phyloP scores from a whole-genome alignment of 1,139 yeast genomes.

The Lodderomyces orthopsilosis region DNA sequence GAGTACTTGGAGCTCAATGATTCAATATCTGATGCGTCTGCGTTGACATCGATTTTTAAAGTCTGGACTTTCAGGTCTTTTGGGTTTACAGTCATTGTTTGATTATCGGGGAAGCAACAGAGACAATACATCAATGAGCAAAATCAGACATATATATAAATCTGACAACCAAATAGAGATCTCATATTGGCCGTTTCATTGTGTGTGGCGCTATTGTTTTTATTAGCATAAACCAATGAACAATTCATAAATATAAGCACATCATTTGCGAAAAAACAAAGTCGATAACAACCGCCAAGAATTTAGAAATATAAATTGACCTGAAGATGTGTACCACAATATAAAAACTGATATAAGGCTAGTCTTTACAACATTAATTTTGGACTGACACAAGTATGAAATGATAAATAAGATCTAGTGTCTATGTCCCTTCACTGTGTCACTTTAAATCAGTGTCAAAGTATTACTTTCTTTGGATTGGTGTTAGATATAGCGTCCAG shows the following conservation, averaged over 20 bases:
- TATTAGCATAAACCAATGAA: not conserved
- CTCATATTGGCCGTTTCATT: not conserved
- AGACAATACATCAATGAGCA: no score
- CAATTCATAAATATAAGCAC: not conserved
- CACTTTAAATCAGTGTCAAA: no score
- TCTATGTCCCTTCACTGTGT: no score
- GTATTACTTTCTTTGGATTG: no score
- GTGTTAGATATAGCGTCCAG: no score
- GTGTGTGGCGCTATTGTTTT: not conserved
- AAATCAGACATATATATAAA: not conserved
- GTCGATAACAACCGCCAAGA: not conserved
- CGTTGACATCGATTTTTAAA: slow-evolving; percentile 1
- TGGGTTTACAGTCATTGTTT: not conserved
- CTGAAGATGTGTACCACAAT: no score
- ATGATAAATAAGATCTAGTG: no score
- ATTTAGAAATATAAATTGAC: not conserved
- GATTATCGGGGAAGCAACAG: not conserved
- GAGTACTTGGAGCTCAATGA: slow-evolving; percentile 7
- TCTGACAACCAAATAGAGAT: not conserved
- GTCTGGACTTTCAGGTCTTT: slow-evolving; percentile 2
- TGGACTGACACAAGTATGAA: no score
- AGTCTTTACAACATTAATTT: no score
- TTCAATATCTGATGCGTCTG: slow-evolving; percentile 9
- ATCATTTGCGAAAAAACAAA: no score
- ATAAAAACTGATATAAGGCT: no score